phyloP scores from a whole-genome alignment of 768 basidiomycete species.

The Russula olivacea region DNA sequence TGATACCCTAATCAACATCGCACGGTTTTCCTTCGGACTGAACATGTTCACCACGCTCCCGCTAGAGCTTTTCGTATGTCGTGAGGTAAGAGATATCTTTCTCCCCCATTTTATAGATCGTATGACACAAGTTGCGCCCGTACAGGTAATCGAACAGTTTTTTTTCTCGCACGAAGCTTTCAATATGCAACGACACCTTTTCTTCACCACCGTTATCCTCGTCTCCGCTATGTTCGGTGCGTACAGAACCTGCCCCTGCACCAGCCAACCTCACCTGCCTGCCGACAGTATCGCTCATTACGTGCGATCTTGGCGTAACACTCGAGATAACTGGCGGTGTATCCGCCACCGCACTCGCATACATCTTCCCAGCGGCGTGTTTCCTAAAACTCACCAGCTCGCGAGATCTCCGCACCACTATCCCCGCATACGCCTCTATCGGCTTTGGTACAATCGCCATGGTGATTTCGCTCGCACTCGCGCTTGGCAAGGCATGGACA shows the following conservation, averaged over 20 bases:
- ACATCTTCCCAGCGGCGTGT: constrained; percentile 86
- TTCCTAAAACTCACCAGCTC: constrained; percentile 68
- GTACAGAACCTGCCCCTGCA: constrained; percentile 26
- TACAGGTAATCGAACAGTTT: constrained; percentile 87
- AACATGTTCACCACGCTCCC: constrained; percentile 99
- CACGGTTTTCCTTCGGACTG: constrained; percentile 87
- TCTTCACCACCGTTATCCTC: constrained; percentile 84
- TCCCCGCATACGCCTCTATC: constrained; percentile 70
- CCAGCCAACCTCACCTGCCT: no score
- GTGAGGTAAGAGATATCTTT: constrained; percentile 54
- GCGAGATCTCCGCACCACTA: constrained; percentile 58
- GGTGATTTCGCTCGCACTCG: constrained; percentile 69
- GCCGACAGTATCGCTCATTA: constrained; percentile 72
- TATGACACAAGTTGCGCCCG: neutral
- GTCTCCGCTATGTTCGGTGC: constrained; percentile 76
- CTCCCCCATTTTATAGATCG: neutral
- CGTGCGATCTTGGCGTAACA: constrained; percentile 97
- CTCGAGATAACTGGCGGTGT: constrained; percentile 98
- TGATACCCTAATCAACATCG: constrained; percentile 90
- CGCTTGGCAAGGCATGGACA: constrained; percentile 74
- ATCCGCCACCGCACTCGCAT: constrained; percentile 86
- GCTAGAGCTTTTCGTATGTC: constrained; percentile 92
- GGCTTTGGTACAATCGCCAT: constrained; percentile 73
- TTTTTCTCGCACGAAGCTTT: constrained; percentile 89
- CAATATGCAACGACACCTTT: constrained; percentile 75